Evolutionary conservation across 768 basidiomycete genomes (phyloP), one percentile per base, ranked within the genome.

Genomic region (Russula olivacea): DNA sequence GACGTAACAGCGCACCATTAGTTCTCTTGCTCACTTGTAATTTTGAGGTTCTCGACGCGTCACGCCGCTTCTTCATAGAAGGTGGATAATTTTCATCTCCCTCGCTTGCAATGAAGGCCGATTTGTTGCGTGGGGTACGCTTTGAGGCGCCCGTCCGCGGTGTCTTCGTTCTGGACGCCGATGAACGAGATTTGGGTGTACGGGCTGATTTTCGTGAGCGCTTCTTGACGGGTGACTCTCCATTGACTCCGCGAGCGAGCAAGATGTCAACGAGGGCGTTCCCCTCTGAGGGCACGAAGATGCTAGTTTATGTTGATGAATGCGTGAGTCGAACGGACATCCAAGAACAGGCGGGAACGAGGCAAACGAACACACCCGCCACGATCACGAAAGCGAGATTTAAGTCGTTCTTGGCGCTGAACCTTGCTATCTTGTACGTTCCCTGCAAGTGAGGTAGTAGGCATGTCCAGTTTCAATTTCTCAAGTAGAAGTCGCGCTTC

Each of bases 351-450:
- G 12, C 25, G 23, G 19, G 19, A n/a, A 15, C 32, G 17, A 38
- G 23, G 23, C 4, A 36, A 6, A 40, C n/a, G 5, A 23, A 70
- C 74, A 30, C 56, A 75, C 74, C 74, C 74, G n/a, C 74, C 74
- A 41, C 74, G 80, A 72, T 88, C 85, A 58, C 87, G 80, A 72
- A 87, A 85, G 28, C 87, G 77, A 38, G 85, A 78, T 67, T 88
- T 83, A 63, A 83, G 84, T 47, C 86, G 80, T 69, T 86, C 78
- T 17, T 83, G 69, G 49, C 88, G 82, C 53, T 84, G 75, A 0
- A 80, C 79, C 34, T 84, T 78, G 69, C 87, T 89, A 57, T 83
- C 84, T 55, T 84, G 80, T 15, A 83, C 81, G 53, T 78, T 69
- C 8, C 69, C 70, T 32, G 66, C 69, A 0, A 72, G 71, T 54